These are phyloP conservation scores for Trichoderma pleuroti DNA, from an alignment of 2,329 filamentous ascomycete species.

Conservation along the genomic window DNA sequence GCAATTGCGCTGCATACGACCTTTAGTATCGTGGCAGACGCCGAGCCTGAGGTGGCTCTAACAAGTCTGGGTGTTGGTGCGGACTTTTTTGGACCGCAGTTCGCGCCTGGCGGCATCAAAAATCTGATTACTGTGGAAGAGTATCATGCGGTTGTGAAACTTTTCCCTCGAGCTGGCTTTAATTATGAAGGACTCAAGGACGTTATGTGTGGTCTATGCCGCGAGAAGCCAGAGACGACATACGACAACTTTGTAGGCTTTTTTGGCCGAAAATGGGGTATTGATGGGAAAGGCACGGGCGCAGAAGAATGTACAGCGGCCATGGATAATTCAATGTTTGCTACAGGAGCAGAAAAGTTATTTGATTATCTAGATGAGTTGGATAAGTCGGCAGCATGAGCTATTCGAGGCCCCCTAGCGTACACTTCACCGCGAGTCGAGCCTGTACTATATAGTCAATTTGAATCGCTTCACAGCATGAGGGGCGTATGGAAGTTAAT, in stretches of 20 bases:
- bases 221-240: background rate
- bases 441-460: too few species aligned
- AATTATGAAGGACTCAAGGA: background rate
- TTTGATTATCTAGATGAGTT: background rate
- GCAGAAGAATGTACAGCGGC: background rate
- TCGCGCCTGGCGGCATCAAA: background rate
- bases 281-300: background rate
- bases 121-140: background rate
- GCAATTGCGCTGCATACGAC: constrained; percentile 2
- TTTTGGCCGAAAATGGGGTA: background rate
- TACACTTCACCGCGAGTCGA: too few species aligned
- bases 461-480: too few species aligned
- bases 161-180: background rate
- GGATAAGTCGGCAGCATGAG: background rate
- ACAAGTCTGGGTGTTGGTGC: background rate
- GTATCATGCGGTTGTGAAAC: background rate
- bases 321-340: background rate
- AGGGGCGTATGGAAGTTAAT: too few species aligned
- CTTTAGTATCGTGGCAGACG: background rate
- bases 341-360: background rate
- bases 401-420: background rate
- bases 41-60: background rate
- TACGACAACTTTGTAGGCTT: background rate
- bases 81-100: background rate
- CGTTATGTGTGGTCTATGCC: background rate